These are phyloP conservation scores for Fusarium paranaense DNA, from an alignment of 2,329 filamentous ascomycete species.

Conservation along the genomic window DNA sequence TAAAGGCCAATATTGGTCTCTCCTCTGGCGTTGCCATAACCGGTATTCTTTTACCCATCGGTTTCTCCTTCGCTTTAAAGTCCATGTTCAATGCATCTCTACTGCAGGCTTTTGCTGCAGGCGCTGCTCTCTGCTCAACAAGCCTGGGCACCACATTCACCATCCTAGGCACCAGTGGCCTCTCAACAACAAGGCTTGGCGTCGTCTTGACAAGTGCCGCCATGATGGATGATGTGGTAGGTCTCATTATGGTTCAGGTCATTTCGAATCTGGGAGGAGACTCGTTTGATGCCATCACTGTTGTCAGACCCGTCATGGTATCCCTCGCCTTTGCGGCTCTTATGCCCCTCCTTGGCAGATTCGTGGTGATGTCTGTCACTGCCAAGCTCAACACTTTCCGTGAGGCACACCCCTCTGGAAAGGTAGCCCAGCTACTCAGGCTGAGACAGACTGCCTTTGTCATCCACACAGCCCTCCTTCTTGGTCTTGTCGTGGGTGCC, in stretches of 20 bases:
- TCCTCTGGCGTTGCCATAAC: conserved; percentile 73
- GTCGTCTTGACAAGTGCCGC: conserved; percentile 77
- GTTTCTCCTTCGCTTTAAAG: conserved; percentile 70
- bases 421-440: conserved; percentile 42
- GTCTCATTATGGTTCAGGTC: conserved; percentile 81
- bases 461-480: conserved; percentile 61
- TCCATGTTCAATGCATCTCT: conserved; percentile 61
- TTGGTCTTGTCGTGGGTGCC: conserved; percentile 61
- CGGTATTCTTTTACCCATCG: conserved; percentile 73
- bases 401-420: conserved; percentile 29
- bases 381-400: conserved; percentile 48
- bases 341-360: conserved; percentile 60
- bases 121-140: conserved; percentile 79
- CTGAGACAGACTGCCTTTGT: conserved; percentile 53
- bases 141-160: conserved; percentile 78
- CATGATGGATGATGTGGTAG: conserved; percentile 85
- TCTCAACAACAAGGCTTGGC: conserved; percentile 58
- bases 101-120: conserved; percentile 77
- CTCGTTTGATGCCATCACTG: conserved; percentile 46
- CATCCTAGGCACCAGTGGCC: conserved; percentile 57
- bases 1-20: conserved; percentile 70
- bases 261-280: conserved; percentile 71
- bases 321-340: conserved; percentile 63
- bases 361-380: conserved; percentile 57
- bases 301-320: conserved; percentile 60